These are phyloP conservation scores for Boletus rex-veris DNA, from an alignment of 768 basidiomycete species.

Conservation along the genomic window DNA sequence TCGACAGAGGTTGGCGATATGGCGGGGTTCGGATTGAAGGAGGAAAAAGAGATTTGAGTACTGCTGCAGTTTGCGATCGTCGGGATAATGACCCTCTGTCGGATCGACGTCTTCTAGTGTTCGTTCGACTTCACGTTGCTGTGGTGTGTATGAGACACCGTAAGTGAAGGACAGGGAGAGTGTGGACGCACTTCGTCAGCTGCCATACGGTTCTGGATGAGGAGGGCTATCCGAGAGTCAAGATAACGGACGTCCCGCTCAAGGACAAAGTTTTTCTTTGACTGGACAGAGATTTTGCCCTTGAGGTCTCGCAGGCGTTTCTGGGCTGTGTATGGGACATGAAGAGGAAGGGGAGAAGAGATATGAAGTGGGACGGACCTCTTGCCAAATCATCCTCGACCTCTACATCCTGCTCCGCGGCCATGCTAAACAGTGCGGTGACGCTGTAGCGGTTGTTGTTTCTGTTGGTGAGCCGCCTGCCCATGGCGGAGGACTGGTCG, in stretches of 20 bases:
- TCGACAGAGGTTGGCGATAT: conserved; percentile 93
- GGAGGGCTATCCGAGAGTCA: conserved; percentile 92
- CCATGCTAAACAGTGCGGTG: conserved; percentile 94
- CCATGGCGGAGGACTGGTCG: conserved; percentile 58
- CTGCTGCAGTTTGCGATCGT: conserved; percentile 91
- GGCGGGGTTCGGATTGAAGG: conserved; percentile 95
- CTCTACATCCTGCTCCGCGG: conserved; percentile 97
- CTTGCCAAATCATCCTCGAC: conserved; percentile 95
- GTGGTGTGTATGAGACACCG: conserved; percentile 9
- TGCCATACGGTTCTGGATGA: conserved; percentile 98
- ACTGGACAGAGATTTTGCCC: conserved; percentile 94
- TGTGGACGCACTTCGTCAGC: conserved; percentile 73
- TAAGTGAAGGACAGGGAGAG: not conserved
- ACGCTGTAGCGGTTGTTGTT: conserved; percentile 97
- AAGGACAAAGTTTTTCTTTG: conserved; percentile 99
- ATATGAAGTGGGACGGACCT: conserved; percentile 48
- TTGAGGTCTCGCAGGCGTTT: conserved; percentile 96
- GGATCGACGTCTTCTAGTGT: conserved; percentile 96
- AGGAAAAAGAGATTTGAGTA: conserved; percentile 99
- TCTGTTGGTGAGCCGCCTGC: conserved; percentile 80
- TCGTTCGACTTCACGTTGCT: conserved; percentile 94
- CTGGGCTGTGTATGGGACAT: conserved; percentile 61
- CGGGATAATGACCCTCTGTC: conserved; percentile 87
- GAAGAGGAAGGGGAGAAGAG: not conserved
- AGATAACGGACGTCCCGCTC: conserved; percentile 98